Evolutionary conservation across 495 filamentous ascomycete genomes (phyloP).

Genomic region (Letharia lupina): DNA sequence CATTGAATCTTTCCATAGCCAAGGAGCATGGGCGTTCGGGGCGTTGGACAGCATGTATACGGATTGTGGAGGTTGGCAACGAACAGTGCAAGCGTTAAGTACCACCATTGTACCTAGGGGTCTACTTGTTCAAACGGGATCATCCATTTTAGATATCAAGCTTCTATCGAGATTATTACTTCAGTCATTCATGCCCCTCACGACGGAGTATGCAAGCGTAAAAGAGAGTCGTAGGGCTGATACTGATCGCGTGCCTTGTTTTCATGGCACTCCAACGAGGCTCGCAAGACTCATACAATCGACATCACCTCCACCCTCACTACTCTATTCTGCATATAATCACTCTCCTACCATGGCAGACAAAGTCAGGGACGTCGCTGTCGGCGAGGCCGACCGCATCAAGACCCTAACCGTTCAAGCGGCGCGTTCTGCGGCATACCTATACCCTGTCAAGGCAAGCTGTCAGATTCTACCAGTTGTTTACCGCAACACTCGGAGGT

Average conservation of each 20-base stretch:
- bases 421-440: slow-evolving; percentile 63
- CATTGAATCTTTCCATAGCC: slow-evolving; percentile 2
- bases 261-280: background rate
- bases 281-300: background rate
- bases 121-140: background rate
- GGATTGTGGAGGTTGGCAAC: slow-evolving; percentile 5
- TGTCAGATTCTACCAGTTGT: background rate
- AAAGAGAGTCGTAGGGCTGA: background rate
- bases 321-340: background rate
- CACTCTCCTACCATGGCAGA: slow-evolving; percentile 32
- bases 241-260: slow-evolving; percentile 10
- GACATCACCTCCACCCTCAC: background rate
- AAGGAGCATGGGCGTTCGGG: slow-evolving; percentile 11
- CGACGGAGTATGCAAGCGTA: background rate
- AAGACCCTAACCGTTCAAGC: slow-evolving; percentile 51
- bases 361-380: slow-evolving; percentile 36
- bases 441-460: slow-evolving; percentile 74
- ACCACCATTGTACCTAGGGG: background rate
- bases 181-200: background rate
- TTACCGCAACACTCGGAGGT: background rate
- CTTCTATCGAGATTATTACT: too few relatives aligned
- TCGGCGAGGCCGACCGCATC: slow-evolving; percentile 34
- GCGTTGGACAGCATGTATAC: background rate
- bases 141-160: background rate
- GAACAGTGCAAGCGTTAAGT: slow-evolving; percentile 9